These are phyloP conservation scores for Monosporascus sp. DNA, from an alignment of 2,329 filamentous ascomycete genomes.

Conservation along the genomic window DNA sequence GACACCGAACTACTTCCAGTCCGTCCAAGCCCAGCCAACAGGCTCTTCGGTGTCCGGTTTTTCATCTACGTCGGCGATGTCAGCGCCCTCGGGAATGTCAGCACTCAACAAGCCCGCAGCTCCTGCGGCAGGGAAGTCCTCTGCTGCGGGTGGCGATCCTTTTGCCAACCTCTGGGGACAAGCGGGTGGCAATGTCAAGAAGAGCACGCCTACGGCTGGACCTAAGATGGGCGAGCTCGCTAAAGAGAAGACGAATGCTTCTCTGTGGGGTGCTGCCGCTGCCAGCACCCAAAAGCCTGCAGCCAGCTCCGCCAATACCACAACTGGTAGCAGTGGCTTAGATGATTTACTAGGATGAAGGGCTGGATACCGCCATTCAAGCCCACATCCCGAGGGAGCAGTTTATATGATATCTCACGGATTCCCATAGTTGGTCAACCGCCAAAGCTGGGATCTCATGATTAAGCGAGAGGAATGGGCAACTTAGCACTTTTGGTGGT, in stretches of 20 bases:
- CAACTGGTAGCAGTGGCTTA: conserved; percentile 22
- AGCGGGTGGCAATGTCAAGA: conserved; percentile 70
- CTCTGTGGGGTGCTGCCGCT: conserved; percentile 80
- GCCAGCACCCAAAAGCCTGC: conserved; percentile 18
- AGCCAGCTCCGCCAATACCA: conserved; percentile 7
- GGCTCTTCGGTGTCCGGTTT: conserved; percentile 25
- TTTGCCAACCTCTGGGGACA: conserved; percentile 85
- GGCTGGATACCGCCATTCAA: not conserved
- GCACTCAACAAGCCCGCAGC: conserved; percentile 43
- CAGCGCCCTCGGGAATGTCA: conserved; percentile 31
- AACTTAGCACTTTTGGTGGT: conserved; percentile 11
- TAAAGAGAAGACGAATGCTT: conserved; percentile 95
- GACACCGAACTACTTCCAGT: conserved; percentile 93
- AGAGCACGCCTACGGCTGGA: conserved; percentile 59
- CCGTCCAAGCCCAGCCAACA: conserved; percentile 48
- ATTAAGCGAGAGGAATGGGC: conserved; percentile 17
- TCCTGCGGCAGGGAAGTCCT: conserved; percentile 45
- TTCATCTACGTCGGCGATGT: conserved; percentile 16
- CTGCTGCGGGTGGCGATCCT: conserved; percentile 64
- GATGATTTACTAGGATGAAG: conserved; percentile 27
- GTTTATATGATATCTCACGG: not conserved
- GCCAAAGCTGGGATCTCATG: conserved; percentile 14
- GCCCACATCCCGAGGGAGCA: not conserved
- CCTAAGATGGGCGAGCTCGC: conserved; percentile 88
- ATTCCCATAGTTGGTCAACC: not conserved